Evolutionary conservation across 2,329 filamentous ascomycete genomes (phyloP).

Genomic region (Tolypocladium nubicola): DNA sequence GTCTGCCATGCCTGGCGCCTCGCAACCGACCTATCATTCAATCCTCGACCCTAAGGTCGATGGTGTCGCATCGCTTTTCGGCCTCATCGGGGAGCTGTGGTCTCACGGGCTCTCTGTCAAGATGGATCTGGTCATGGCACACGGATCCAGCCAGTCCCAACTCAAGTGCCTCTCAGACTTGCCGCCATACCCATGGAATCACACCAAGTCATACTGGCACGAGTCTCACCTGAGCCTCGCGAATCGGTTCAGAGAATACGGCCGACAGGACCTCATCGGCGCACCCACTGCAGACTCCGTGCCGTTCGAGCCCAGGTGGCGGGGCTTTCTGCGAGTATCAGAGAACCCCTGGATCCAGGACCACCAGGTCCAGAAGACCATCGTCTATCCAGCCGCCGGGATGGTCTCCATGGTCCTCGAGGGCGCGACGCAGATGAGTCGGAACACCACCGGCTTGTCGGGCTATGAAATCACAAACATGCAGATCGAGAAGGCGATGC

Average conservation of each 20-base stretch:
- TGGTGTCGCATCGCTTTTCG: slow-evolving; percentile 15
- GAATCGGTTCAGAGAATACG: slow-evolving; percentile 31
- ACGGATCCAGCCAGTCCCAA: slow-evolving; percentile 2
- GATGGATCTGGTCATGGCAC: slow-evolving; percentile 18
- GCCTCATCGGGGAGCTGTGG: slow-evolving; percentile 26
- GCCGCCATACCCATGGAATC: slow-evolving; percentile 45
- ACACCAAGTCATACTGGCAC: slow-evolving; percentile 40
- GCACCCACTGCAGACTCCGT: slow-evolving; percentile 30
- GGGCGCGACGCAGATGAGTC: slow-evolving; percentile 28
- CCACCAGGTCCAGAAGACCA: slow-evolving; percentile 38
- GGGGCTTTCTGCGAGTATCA: slow-evolving; percentile 34
- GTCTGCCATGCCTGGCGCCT: slow-evolving; percentile 3
- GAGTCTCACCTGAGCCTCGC: slow-evolving; percentile 35
- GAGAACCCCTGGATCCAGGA: slow-evolving; percentile 43
- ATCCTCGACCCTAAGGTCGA: slow-evolving; percentile 15
- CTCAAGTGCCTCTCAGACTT: slow-evolving; percentile 31
- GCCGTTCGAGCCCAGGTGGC: slow-evolving; percentile 36
- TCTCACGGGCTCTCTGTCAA: slow-evolving; percentile 18
- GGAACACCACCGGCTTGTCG: slow-evolving; percentile 10
- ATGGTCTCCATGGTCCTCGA: slow-evolving; percentile 40
- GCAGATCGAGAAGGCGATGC: slow-evolving; percentile 37
- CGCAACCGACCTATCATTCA: slow-evolving; percentile 13
- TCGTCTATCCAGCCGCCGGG: slow-evolving; percentile 40
- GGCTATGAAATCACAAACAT: slow-evolving; percentile 35
- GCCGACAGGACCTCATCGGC: slow-evolving; percentile 41